Evolutionary conservation across 257 asterid genomes (phyloP).

Genomic region (Solanum sitiens): DNA sequence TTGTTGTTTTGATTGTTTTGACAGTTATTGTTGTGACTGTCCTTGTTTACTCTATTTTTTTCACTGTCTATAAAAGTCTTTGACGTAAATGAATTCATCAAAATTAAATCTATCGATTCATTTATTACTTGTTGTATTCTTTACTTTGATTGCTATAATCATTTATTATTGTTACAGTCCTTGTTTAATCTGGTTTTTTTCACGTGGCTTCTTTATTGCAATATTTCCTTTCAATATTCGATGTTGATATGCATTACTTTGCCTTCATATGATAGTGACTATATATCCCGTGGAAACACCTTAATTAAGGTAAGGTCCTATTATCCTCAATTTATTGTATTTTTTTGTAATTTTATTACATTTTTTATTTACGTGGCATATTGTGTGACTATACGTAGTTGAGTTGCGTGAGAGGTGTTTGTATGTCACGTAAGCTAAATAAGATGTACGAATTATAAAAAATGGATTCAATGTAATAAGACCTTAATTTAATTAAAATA

Average conservation of each 20-base stretch:
- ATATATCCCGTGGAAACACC: accelerated
- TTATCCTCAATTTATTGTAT: too few relatives aligned
- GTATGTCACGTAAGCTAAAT: too few relatives aligned
- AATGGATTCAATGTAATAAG: accelerated
- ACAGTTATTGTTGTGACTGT: too few relatives aligned
- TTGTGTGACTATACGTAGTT: too few relatives aligned
- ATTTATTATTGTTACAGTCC: not conserved
- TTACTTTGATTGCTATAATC: not conserved
- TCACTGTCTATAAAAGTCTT: not conserved
- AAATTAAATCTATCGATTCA: too few relatives aligned
- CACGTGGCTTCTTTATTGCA: not conserved
- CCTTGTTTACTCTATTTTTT: not conserved
- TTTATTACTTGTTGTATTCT: not conserved
- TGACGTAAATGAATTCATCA: too few relatives aligned
- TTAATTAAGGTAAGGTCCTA: too few relatives aligned
- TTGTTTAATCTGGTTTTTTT: not conserved
- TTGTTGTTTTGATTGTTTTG: not conserved
- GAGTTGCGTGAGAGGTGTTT: not conserved
- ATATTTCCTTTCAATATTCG: not conserved
- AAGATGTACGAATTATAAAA: too few relatives aligned
- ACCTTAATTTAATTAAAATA: accelerated
- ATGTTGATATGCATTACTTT: not conserved
- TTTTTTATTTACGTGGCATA: too few relatives aligned
- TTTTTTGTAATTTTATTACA: too few relatives aligned
- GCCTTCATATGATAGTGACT: not conserved